Evolutionary conservation across 2,329 filamentous ascomycete genomes (phyloP).

Genomic region (Pyricularia grisea): DNA sequence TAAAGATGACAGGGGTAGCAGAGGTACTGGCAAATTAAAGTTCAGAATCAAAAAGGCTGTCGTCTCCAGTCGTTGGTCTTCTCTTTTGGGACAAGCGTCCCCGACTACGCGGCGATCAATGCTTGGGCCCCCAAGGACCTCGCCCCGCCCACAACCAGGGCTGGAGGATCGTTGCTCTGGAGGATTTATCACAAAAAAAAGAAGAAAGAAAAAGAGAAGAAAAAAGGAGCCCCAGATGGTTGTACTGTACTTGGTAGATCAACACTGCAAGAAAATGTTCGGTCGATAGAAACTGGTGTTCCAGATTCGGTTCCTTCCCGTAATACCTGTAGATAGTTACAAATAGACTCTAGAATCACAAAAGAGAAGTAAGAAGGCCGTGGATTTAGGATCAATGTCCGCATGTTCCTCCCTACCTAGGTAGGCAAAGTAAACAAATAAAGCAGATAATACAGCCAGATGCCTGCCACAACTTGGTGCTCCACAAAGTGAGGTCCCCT

Average conservation of each 20-base stretch:
- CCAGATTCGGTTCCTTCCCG: background rate
- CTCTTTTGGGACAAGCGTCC: slow-evolving; percentile 1
- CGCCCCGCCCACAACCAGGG: background rate
- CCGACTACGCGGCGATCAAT: slow-evolving; percentile 1
- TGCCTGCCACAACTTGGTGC: no score
- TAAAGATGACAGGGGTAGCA: background rate
- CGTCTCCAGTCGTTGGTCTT: background rate
- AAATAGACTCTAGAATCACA: background rate
- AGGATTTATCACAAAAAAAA: background rate
- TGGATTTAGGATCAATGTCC: background rate
- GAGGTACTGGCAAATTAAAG: slow-evolving; percentile 2
- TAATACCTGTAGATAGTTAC: background rate
- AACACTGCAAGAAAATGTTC: no score
- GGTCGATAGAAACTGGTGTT: background rate
- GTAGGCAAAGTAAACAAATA: no score
- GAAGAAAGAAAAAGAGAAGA: background rate
- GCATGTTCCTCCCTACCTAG: no score
- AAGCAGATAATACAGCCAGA: no score
- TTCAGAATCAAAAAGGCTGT: background rate
- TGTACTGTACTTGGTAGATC: background rate
- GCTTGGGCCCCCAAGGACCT: background rate
- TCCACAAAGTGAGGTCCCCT: background rate
- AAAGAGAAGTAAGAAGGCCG: background rate
- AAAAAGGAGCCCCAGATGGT: background rate
- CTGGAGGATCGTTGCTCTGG: background rate